Evolutionary conservation across 768 basidiomycete species (phyloP), one percentile per base, ranked within the genome.

Genomic region (Tricholoma saponaceum): DNA sequence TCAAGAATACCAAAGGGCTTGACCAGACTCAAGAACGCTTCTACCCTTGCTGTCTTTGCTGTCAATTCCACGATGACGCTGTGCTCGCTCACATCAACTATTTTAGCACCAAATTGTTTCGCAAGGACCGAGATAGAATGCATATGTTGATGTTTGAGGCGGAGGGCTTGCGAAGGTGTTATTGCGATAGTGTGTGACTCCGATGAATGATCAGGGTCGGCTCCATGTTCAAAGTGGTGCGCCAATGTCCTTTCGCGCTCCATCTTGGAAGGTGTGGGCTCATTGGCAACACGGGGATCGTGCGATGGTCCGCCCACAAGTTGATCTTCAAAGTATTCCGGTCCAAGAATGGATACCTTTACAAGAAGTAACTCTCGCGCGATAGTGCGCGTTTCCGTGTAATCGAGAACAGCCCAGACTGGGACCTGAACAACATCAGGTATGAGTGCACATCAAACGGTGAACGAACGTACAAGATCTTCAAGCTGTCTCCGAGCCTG

Each of bases 361-460:
- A 89, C 92, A 62, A 99, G 88, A 30, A 98, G 82, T 13, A 98
- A 82, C 73, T 99, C 97, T 64, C 97, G 90, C 62, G 89, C 83
- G 70, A 99, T 96, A 26, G 88, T 86, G 56, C 82, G 85, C 22
- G 95, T 98, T 60, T 95, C 83, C 18, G 96, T 98, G 72, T 98
- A 99, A 74, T 99, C 95, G 59, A 99, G 80, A 30, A 99, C 97
- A 26, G 96, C 97, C 97, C 97, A 99, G 4, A 99, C 97, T 51
- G 96, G 97, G 25, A 99, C 95, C 96, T 97, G 52, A 6, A 43
- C 33, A 52, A 56, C n/a, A 33, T 26, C 35, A 47, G 28, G 16
- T 49, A 33, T 5, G 30, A n/a, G 22, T 23, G n/a, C 41, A 58
- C 28, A 28, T 2, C 51, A 47, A 39, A 49, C 23, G 14, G 30